Evolutionary conservation across 306 rosid species (phyloP).

Genomic region (Quillaja saponaria): DNA sequence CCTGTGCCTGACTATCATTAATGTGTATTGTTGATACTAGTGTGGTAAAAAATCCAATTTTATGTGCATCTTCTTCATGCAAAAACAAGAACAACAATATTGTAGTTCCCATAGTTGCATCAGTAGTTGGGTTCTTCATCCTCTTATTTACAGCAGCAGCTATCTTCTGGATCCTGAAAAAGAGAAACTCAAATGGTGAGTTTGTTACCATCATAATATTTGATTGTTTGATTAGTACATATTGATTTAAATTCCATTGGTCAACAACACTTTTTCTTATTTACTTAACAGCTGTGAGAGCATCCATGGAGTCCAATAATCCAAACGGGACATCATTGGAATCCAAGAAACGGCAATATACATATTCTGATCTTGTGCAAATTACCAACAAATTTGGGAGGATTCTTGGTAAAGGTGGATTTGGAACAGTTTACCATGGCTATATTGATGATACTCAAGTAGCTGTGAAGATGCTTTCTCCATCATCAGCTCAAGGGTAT

Average conservation of each 20-base stretch:
- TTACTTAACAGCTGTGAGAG: slow-evolving; percentile 12
- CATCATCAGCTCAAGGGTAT: slow-evolving; percentile 44
- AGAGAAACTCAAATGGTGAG: slow-evolving; percentile 31
- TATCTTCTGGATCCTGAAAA: slow-evolving; percentile 26
- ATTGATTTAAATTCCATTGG: no score
- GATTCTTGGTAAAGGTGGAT: slow-evolving; percentile 52
- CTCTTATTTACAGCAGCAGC: slow-evolving; percentile 26
- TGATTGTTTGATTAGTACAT: no score
- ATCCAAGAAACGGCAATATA: slow-evolving; percentile 33
- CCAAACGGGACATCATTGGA: slow-evolving; percentile 28
- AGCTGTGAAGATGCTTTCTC: slow-evolving; percentile 60
- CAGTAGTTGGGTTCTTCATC: slow-evolving; percentile 41
- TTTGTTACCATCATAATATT: background rate
- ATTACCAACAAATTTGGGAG: slow-evolving; percentile 50
- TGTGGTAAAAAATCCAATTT: slow-evolving; percentile 37
- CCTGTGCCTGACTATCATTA: slow-evolving; percentile 4
- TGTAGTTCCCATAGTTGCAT: slow-evolving; percentile 41
- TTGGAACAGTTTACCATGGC: slow-evolving; percentile 53
- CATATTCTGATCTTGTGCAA: slow-evolving; percentile 32
- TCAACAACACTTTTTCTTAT: no score
- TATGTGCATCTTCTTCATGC: slow-evolving; percentile 34
- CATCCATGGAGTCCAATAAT: slow-evolving; percentile 5
- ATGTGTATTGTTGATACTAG: slow-evolving; percentile 28
- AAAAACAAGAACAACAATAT: slow-evolving; percentile 25
- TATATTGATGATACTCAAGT: slow-evolving; percentile 44